Conservation (phyloP, 371 early-diverging fungal species). For the Mucor plumbeus region DNA sequence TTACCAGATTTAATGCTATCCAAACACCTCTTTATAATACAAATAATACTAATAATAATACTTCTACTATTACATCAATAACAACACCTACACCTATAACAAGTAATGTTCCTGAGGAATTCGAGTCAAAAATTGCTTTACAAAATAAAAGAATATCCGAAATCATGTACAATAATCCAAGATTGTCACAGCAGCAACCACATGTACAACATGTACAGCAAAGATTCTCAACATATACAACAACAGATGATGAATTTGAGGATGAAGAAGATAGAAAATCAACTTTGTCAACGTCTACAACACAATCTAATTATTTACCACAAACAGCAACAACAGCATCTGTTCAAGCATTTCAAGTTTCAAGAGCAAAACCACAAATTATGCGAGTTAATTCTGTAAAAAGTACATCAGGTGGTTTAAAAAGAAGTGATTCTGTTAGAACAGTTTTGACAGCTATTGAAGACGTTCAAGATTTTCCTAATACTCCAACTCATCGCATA, state of each 20-base stretch:
- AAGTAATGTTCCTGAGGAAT: constrained; percentile 4
- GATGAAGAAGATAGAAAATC: neutral
- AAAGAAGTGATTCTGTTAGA: constrained; percentile 37
- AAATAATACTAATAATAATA: neutral
- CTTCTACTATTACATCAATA: neutral
- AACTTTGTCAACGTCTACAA: neutral
- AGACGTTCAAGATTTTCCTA: constrained; percentile 10
- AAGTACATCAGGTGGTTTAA: constrained; percentile 21
- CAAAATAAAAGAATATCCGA: constrained; percentile 24
- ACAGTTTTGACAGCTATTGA: constrained; percentile 23
- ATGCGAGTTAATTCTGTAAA: constrained; percentile 54
- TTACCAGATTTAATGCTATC: neutral
- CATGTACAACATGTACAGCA: constrained; percentile 21
- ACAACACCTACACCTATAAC: neutral
- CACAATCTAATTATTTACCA: constrained; percentile 5
- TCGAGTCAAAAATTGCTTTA: constrained; percentile 12
- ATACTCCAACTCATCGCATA: neutral
- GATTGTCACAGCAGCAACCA: constrained; percentile 11
- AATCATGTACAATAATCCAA: constrained; percentile 11
- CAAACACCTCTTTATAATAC: neutral
- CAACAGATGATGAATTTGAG: constrained; percentile 20
- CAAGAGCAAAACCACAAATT: constrained; percentile 50
- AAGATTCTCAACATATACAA: constrained; percentile 35
- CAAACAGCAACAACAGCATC: constrained; percentile 18
- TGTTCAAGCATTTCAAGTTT: constrained; percentile 42